These are phyloP conservation scores for Leucosporidium yakuticum DNA, from an alignment of 768 basidiomycete genomes.

Conservation along the genomic window DNA sequence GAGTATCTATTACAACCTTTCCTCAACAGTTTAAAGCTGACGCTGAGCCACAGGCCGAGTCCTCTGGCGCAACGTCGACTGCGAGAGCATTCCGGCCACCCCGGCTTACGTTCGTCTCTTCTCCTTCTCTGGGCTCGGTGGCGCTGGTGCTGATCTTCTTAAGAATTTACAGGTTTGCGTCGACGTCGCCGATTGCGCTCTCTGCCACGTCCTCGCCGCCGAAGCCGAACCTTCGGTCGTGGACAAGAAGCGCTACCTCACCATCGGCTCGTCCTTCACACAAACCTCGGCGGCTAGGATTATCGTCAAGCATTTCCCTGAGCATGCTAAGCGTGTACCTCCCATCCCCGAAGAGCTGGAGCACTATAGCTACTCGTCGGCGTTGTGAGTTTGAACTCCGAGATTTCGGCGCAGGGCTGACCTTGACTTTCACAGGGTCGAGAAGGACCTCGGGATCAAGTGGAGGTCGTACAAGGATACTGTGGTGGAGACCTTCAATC, in stretches of 20 bases:
- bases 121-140: neutral
- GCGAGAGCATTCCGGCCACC: neutral
- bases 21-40: too few species aligned
- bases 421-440: neutral
- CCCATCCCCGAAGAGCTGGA: neutral
- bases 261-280: neutral
- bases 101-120: neutral
- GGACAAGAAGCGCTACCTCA: neutral
- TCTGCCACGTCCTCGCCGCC: neutral
- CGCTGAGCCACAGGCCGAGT: neutral
- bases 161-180: neutral
- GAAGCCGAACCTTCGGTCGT: neutral
- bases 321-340: neutral
- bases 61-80: neutral
- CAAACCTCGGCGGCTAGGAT: neutral
- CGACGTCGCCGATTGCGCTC: neutral
- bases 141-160: too few species aligned
- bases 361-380: conserved; percentile 2
- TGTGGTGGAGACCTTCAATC: neutral
- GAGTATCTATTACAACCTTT: too few species aligned
- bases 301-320: neutral
- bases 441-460: conserved; percentile 5
- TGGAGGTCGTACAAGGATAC: neutral
- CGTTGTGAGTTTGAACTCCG: neutral
- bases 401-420: neutral